Percentiles rank a stretch among this genome's conserved stretches.
Conservation (phyloP, 148 eudicot species). For the Mesembryanthemum crystallinum region DNA sequence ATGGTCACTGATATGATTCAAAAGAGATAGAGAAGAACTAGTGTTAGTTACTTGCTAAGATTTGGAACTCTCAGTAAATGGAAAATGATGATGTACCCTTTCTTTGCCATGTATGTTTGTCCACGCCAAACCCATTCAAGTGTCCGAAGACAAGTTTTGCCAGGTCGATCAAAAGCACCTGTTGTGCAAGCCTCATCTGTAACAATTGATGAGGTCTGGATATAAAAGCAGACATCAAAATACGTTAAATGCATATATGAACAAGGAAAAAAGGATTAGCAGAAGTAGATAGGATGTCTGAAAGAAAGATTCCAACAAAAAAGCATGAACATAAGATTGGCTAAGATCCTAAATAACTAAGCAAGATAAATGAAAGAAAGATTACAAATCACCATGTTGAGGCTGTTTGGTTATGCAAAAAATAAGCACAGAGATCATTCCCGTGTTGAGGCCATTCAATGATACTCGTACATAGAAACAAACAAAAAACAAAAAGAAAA, state of each 20-base stretch:
- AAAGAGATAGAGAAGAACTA: slow-evolving; percentile 18
- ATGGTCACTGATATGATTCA: slow-evolving; percentile 70
- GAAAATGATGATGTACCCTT: slow-evolving; percentile 51
- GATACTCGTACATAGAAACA: too few species aligned
- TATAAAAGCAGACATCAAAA: slow-evolving; percentile 28
- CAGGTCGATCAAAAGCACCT: slow-evolving; percentile 96
- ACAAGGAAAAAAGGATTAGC: not conserved
- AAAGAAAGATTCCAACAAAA: not conserved
- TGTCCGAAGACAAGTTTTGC: slow-evolving; percentile 90
- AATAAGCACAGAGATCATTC: too few species aligned
- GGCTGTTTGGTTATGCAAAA: not conserved
- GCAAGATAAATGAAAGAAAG: too few species aligned
- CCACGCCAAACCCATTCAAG: slow-evolving; percentile 99
- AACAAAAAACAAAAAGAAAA: too few species aligned
- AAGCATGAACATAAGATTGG: not conserved
- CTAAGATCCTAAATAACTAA: not conserved
- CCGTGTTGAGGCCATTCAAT: too few species aligned
- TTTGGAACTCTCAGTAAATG: slow-evolving; percentile 15
- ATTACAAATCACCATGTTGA: not conserved
- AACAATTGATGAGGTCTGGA: slow-evolving; percentile 94
- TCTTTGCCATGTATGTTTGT: slow-evolving; percentile 89
- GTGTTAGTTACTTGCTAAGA: slow-evolving; percentile 8
- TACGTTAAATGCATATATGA: not conserved
- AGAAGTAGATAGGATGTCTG: not conserved
- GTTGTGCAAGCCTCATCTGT: slow-evolving; percentile 97